phyloP scores from a whole-genome alignment of 2,329 filamentous ascomycete genomes.

The Raffaelea ambrosiae region DNA sequence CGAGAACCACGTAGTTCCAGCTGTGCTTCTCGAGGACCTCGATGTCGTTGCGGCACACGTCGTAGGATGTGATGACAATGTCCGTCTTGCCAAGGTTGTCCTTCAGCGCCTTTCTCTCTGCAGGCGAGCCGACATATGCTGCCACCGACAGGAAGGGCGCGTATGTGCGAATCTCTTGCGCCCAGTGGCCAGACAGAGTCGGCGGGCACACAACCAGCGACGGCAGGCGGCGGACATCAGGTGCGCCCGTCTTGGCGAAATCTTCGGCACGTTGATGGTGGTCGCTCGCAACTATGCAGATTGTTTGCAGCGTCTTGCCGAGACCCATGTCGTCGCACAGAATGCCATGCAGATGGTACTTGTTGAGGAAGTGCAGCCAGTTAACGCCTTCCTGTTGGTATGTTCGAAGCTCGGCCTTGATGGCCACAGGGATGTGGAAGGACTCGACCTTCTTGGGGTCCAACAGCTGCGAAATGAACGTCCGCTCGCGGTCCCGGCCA shows the following conservation, averaged over 20 bases:
- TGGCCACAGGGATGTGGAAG: conserved; percentile 88
- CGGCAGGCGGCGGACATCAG: conserved; percentile 71
- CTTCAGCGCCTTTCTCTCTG: conserved; percentile 66
- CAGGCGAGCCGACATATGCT: conserved; percentile 83
- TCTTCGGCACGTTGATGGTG: conserved; percentile 91
- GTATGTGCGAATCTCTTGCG: conserved; percentile 93
- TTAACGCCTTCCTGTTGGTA: conserved; percentile 99
- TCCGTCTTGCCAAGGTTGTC: conserved; percentile 68
- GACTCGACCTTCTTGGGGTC: conserved; percentile 95
- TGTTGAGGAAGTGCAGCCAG: conserved; percentile 96
- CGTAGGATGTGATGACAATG: conserved; percentile 94
- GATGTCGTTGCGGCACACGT: conserved; percentile 94
- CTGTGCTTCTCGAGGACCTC: conserved; percentile 73
- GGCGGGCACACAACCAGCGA: conserved; percentile 95
- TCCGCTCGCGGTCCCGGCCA: conserved; percentile 86
- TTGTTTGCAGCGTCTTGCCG: conserved; percentile 91
- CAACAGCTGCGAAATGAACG: conserved; percentile 92
- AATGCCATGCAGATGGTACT: conserved; percentile 95
- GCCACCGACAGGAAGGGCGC: conserved; percentile 87
- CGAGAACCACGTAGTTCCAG: conserved; percentile 94
- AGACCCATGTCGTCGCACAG: conserved; percentile 99
- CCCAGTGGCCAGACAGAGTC: conserved; percentile 95
- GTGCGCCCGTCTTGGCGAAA: conserved; percentile 70
- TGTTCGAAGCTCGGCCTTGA: conserved; percentile 91
- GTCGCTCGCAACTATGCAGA: conserved; percentile 96